Evolutionary conservation across 2,329 filamentous ascomycete genomes (phyloP).

Genomic region (Calonectria montana): DNA sequence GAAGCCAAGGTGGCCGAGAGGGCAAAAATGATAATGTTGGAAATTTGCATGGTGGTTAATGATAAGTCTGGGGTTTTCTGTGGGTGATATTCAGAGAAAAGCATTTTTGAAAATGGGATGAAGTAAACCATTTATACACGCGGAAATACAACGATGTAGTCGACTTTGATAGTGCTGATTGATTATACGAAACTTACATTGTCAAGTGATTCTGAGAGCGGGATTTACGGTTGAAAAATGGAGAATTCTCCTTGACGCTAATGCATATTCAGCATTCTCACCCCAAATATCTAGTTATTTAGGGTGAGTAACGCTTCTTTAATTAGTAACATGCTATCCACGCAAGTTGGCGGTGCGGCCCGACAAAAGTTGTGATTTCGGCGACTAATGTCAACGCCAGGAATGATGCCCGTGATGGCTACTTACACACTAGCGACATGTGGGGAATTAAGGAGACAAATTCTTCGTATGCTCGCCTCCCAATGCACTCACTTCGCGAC

Average conservation of each 20-base stretch:
- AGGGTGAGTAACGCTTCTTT: background rate
- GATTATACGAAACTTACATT: background rate
- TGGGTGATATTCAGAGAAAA: background rate
- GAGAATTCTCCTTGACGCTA: background rate
- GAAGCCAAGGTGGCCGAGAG: background rate
- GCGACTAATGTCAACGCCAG: background rate
- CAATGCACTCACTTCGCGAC: no score
- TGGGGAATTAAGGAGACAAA: no score
- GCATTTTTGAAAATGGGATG: background rate
- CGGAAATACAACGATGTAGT: background rate
- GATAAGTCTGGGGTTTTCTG: background rate
- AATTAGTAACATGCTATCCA: background rate
- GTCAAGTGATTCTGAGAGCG: background rate
- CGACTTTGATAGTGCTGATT: background rate
- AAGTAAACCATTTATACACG: background rate
- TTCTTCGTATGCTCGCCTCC: no score
- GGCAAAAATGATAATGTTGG: background rate
- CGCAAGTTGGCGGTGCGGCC: no score
- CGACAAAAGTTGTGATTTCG: background rate
- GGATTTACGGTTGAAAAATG: background rate
- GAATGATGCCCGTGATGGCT: no score
- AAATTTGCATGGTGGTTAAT: background rate
- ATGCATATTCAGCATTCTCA: background rate
- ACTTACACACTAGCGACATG: background rate
- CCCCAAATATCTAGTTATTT: fast-evolving